These are phyloP conservation scores for Wallacemonas collosoma DNA, from an alignment of 208 protist species.

Conservation along the genomic window DNA sequence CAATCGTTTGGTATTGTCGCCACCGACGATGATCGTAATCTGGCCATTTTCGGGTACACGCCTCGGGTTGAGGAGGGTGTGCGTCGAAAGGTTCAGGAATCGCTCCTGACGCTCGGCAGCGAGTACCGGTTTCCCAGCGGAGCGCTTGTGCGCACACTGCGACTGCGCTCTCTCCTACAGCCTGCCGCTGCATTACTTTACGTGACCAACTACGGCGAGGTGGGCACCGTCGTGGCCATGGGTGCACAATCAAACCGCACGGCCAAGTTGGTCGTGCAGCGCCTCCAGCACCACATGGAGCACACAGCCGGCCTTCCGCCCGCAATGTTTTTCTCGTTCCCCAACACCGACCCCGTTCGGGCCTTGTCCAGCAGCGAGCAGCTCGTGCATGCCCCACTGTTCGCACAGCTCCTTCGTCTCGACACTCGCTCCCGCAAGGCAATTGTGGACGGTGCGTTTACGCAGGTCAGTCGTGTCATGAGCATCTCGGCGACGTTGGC, in stretches of 20 bases:
- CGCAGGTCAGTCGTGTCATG: constrained; percentile 71
- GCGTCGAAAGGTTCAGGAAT: constrained; percentile 52
- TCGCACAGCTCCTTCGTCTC: constrained; percentile 55
- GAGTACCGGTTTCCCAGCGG: constrained; percentile 83
- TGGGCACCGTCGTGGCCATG: constrained; percentile 79
- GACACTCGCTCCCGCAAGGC: constrained; percentile 63
- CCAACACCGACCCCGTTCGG: constrained; percentile 54
- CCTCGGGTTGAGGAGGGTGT: constrained; percentile 50
- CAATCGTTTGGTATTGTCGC: constrained; percentile 66
- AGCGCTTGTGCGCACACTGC: constrained; percentile 55
- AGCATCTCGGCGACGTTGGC: constrained; percentile 62
- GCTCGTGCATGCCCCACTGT: constrained; percentile 60
- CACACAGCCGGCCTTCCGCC: constrained; percentile 72
- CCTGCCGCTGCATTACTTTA: constrained; percentile 49
- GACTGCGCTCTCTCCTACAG: constrained; percentile 41
- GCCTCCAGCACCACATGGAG: constrained; percentile 62
- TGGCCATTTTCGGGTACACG: constrained; percentile 76
- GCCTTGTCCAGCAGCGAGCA: constrained; percentile 56
- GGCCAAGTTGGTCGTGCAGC: constrained; percentile 58
- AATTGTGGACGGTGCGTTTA: constrained; percentile 63
- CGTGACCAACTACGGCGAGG: constrained; percentile 80
- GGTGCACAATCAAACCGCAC: constrained; percentile 75
- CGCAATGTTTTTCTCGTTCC: constrained; percentile 76
- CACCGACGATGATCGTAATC: constrained; percentile 74
- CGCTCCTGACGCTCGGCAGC: constrained; percentile 66